Conservation (phyloP, 305 asterid species). For the Fraxinus sp. region DNA sequence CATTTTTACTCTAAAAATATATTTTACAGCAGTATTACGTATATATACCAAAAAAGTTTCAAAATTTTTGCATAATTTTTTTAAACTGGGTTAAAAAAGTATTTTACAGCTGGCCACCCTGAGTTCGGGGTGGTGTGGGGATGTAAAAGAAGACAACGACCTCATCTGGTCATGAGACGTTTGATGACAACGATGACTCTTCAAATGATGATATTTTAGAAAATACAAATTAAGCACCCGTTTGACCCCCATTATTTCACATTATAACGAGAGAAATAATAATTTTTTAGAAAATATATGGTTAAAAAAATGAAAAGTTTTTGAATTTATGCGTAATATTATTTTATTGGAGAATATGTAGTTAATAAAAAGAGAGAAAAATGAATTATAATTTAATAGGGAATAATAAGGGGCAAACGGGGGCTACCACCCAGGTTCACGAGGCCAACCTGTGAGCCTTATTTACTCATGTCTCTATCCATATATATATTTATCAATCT, state of each 20-base stretch:
- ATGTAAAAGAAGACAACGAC: neutral
- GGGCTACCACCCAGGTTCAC: conserved; percentile 31
- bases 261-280: too few relatives aligned
- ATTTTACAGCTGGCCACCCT: too few relatives aligned
- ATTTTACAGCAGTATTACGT: neutral
- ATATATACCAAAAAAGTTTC: too few relatives aligned
- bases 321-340: too few relatives aligned
- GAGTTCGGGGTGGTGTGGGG: neutral
- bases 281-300: too few relatives aligned
- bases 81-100: too few relatives aligned
- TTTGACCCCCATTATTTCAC: too few relatives aligned
- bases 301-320: too few relatives aligned
- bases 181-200: conserved; percentile 19
- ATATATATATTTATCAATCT: neutral
- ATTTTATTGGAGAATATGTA: too few relatives aligned
- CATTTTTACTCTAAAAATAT: neutral
- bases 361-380: too few relatives aligned
- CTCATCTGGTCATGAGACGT: neutral
- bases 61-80: neutral
- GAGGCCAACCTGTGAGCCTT: conserved; percentile 16
- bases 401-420: too few relatives aligned
- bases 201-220: neutral
- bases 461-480: neutral
- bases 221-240: neutral
- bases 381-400: too few relatives aligned